These are phyloP conservation scores for Margaritispora aquatica DNA, from an alignment of 495 filamentous ascomycete genomes.

Conservation along the genomic window DNA sequence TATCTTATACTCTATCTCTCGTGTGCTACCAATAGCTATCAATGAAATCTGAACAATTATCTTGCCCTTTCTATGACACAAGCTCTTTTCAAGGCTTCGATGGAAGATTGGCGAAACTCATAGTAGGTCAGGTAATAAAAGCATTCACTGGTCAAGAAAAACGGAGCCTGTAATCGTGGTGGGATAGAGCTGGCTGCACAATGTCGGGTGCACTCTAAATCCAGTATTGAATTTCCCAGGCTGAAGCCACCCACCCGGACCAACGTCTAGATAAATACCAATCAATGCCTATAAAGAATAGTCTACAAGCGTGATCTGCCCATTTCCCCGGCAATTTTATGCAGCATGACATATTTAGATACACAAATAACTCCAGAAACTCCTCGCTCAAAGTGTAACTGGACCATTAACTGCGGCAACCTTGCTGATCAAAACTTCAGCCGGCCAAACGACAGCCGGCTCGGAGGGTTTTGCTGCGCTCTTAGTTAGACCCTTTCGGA, in stretches of 20 bases:
- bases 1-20: background rate
- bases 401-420: background rate
- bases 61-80: too few relatives aligned
- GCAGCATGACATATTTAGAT: background rate
- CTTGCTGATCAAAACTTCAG: background rate
- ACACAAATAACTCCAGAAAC: background rate
- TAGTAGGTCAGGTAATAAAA: too few relatives aligned
- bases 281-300: background rate
- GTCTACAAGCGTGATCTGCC: background rate
- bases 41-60: background rate
- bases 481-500: constrained; percentile 47
- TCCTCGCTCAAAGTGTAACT: background rate
- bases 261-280: too few relatives aligned
- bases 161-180: background rate
- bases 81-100: too few relatives aligned
- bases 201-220: background rate
- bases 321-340: background rate
- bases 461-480: constrained; percentile 11
- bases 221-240: background rate
- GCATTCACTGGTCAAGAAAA: too few relatives aligned
- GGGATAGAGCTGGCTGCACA: background rate
- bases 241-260: too few relatives aligned
- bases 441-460: background rate
- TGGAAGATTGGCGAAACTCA: too few relatives aligned
- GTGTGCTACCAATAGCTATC: too few relatives aligned